A percentile compares a stretch with the other conserved stretches of the same genome.
These are phyloP conservation scores for Fusarium caatingaense DNA, from an alignment of 2,329 filamentous ascomycete genomes.

Conservation along the genomic window DNA sequence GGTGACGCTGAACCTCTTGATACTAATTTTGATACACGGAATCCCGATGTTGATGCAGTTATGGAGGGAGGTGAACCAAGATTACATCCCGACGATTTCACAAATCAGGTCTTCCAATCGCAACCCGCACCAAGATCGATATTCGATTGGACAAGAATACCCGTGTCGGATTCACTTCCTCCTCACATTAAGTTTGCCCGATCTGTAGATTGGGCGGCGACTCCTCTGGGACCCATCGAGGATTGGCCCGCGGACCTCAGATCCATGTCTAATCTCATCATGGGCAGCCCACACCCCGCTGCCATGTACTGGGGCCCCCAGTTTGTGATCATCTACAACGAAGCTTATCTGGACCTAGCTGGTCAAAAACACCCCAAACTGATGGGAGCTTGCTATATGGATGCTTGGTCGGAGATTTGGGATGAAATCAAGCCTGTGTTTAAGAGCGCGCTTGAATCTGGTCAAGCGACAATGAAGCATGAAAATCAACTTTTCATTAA, in stretches of 20 bases:
- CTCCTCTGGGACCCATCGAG: slow-evolving; percentile 79
- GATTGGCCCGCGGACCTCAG: slow-evolving; percentile 77
- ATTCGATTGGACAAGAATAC: slow-evolving; percentile 85
- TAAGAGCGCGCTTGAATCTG: slow-evolving; percentile 72
- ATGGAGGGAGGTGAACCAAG: slow-evolving; percentile 45
- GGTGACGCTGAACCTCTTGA: slow-evolving; percentile 47
- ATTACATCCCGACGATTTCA: slow-evolving; percentile 57
- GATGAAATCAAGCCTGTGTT: slow-evolving; percentile 76
- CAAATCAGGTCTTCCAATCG: slow-evolving; percentile 55
- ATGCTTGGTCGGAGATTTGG: slow-evolving; percentile 82
- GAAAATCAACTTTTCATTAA: slow-evolving; percentile 81
- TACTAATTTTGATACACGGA: slow-evolving; percentile 14
- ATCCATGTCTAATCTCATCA: slow-evolving; percentile 83
- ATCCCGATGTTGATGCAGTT: slow-evolving; percentile 36
- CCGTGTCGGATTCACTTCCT: slow-evolving; percentile 71
- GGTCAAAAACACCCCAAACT: slow-evolving; percentile 80
- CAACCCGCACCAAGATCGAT: slow-evolving; percentile 58
- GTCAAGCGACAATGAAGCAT: slow-evolving; percentile 85
- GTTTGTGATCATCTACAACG: slow-evolving; percentile 76
- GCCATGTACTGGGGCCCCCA: slow-evolving; percentile 85
- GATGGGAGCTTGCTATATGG: slow-evolving; percentile 78
- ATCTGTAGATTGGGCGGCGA: slow-evolving; percentile 77
- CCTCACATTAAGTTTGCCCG: slow-evolving; percentile 79
- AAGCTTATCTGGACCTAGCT: slow-evolving; percentile 76
- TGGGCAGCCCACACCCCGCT: slow-evolving; percentile 80